These are phyloP conservation scores for Kurtzmaniella fragi DNA, from an alignment of 805 yeast genomes.

Conservation along the genomic window DNA sequence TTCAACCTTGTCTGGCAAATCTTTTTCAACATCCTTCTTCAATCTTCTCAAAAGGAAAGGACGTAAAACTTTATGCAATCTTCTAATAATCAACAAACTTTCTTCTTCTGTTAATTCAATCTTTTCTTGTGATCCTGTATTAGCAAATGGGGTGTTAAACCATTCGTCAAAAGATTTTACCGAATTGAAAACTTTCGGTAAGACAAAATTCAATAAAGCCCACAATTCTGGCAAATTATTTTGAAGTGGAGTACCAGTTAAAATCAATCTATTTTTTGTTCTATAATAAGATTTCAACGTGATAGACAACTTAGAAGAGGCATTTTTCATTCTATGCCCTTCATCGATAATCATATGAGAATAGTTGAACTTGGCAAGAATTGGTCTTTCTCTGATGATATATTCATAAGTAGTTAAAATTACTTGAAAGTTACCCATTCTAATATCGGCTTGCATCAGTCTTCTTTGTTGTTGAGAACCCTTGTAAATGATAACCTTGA, in stretches of 20 bases:
- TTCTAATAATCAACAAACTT: slow-evolving; percentile 70
- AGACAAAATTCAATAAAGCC: slow-evolving; percentile 77
- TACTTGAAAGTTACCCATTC: slow-evolving; percentile 69
- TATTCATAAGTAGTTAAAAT: slow-evolving; percentile 79
- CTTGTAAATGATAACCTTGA: slow-evolving; percentile 67
- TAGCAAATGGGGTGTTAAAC: slow-evolving; percentile 87
- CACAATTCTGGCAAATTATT: slow-evolving; percentile 81
- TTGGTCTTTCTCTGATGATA: slow-evolving; percentile 69
- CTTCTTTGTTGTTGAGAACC: slow-evolving; percentile 75
- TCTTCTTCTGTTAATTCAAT: slow-evolving; percentile 84
- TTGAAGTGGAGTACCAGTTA: slow-evolving; percentile 86
- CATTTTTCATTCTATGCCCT: slow-evolving; percentile 85
- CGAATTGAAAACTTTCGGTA: slow-evolving; percentile 81
- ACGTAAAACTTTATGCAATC: slow-evolving; percentile 81
- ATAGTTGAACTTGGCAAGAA: slow-evolving; percentile 65
- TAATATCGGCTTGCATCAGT: slow-evolving; percentile 56
- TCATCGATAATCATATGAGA: slow-evolving; percentile 88
- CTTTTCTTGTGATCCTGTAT: slow-evolving; percentile 77
- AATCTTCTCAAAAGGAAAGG: slow-evolving; percentile 80
- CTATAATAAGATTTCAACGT: slow-evolving; percentile 69
- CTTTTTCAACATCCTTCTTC: slow-evolving; percentile 84
- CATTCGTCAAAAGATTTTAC: slow-evolving; percentile 85
- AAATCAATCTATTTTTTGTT: slow-evolving; percentile 71
- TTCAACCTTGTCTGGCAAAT: slow-evolving; percentile 79
- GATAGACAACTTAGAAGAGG: slow-evolving; percentile 65